Evolutionary conservation across 139 green algal genomes (phyloP).

Genomic region (Chlorella sp.): DNA sequence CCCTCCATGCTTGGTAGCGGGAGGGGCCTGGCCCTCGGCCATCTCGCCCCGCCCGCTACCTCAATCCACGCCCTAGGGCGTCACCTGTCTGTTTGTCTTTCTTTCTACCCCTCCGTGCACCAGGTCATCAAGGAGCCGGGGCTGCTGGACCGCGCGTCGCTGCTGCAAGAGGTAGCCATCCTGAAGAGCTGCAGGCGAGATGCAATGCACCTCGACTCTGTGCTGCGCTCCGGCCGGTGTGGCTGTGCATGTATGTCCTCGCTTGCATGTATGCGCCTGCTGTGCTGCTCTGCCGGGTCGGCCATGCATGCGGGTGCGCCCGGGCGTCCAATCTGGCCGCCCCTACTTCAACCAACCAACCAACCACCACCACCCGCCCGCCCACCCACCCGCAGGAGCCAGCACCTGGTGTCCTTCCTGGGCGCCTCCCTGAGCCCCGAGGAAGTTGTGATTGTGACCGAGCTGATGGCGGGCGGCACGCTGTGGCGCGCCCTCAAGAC

Average conservation of each 20-base stretch:
- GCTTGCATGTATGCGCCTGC: not conserved
- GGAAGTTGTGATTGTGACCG: conserved; percentile 8
- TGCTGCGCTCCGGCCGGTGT: too few relatives aligned
- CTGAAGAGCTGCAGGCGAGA: conserved; percentile 1
- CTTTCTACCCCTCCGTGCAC: too few relatives aligned
- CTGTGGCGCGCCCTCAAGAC: conserved; percentile 5
- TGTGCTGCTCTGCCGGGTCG: not conserved
- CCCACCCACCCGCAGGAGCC: conserved; percentile 10
- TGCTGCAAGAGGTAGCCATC: conserved; percentile 11
- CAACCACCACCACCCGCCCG: too few relatives aligned
- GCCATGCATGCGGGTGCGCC: too few relatives aligned
- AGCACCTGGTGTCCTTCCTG: conserved; percentile 18
- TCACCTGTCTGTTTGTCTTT: too few relatives aligned
- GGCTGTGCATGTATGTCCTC: not conserved
- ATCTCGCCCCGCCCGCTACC: too few relatives aligned
- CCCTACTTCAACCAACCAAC: too few relatives aligned
- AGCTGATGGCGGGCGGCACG: conserved; percentile 7
- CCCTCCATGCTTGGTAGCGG: too few relatives aligned
- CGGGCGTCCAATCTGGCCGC: too few relatives aligned
- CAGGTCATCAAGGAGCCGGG: conserved; percentile 13
- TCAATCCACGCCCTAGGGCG: too few relatives aligned
- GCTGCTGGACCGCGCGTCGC: not conserved
- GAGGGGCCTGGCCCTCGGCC: too few relatives aligned
- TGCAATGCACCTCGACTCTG: not conserved
- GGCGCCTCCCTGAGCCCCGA: not conserved